These are phyloP conservation scores for Stachybotrys chartarum DNA, from an alignment of 2,329 filamentous ascomycete species.

Conservation along the genomic window DNA sequence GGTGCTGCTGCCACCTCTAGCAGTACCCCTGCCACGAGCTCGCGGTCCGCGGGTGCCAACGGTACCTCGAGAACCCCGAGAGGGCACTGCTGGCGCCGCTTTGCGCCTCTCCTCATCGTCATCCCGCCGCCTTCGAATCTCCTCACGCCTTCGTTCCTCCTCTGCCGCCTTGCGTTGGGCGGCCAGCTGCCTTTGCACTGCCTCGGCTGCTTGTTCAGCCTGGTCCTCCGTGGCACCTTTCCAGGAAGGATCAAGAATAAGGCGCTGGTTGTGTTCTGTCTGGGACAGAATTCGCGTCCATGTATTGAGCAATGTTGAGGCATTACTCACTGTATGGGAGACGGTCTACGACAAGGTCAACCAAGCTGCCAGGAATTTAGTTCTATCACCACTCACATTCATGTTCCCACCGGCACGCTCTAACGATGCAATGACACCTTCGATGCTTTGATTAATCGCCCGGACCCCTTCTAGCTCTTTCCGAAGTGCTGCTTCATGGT, in stretches of 20 bases:
- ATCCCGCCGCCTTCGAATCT: constrained; percentile 55
- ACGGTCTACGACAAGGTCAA: constrained; percentile 51
- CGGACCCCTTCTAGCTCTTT: constrained; percentile 77
- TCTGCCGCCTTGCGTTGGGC: constrained; percentile 71
- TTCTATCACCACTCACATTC: constrained; percentile 42
- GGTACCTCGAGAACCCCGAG: constrained; percentile 20
- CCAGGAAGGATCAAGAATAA: constrained; percentile 85
- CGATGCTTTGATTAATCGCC: constrained; percentile 82
- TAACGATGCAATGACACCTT: constrained; percentile 66
- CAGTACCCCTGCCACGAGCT: constrained; percentile 17
- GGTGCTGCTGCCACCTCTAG: constrained; percentile 17
- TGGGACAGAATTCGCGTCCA: constrained; percentile 96
- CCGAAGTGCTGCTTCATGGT: constrained; percentile 67
- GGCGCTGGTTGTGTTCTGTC: constrained; percentile 92
- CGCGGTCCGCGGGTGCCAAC: constrained; percentile 19
- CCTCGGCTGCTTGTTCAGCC: constrained; percentile 78
- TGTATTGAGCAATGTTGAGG: constrained; percentile 83
- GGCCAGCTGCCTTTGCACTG: constrained; percentile 63
- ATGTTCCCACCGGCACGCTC: constrained; percentile 71
- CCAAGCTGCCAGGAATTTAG: not conserved
- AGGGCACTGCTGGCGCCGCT: constrained; percentile 16
- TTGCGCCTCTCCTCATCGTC: constrained; percentile 45
- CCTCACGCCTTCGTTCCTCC: constrained; percentile 70
- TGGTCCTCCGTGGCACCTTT: constrained; percentile 83
- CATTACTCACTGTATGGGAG: constrained; percentile 75